Evolutionary conservation across 2,329 filamentous ascomycete species (phyloP).

Genomic region (Ceratocystis cubensis): DNA sequence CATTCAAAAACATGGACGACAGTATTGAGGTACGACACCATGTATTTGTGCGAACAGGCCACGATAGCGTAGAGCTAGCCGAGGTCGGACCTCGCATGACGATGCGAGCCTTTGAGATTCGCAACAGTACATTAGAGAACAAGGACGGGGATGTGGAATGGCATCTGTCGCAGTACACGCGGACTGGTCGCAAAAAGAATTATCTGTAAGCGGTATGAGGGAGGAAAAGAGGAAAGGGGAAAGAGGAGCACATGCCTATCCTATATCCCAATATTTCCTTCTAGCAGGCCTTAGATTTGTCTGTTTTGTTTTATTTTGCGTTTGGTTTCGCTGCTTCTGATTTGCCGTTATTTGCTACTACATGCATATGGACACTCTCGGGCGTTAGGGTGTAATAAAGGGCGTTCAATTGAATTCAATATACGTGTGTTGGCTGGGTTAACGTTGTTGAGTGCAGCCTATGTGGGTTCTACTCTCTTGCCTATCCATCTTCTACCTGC

Average conservation of each 20-base stretch:
- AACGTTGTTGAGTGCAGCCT: too few species aligned
- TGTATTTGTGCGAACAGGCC: conserved; percentile 87
- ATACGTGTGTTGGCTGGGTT: not conserved
- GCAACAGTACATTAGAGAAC: conserved; percentile 80
- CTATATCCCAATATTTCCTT: not conserved
- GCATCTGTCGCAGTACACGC: conserved; percentile 89
- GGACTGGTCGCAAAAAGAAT: conserved; percentile 89
- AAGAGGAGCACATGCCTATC: not conserved
- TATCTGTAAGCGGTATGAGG: conserved; percentile 51
- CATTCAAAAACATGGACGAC: conserved; percentile 88
- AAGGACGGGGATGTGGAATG: conserved; percentile 94
- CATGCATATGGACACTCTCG: not conserved
- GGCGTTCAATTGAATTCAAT: conserved; percentile 5
- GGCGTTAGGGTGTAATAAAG: conserved; percentile 21
- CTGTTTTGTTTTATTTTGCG: conserved; percentile 2
- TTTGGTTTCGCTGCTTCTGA: conserved; percentile 1
- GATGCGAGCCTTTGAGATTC: conserved; percentile 91
- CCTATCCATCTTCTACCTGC: too few species aligned
- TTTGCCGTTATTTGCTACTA: conserved; percentile 2
- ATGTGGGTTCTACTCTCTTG: too few species aligned
- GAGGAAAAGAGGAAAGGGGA: not conserved
- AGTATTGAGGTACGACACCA: conserved; percentile 71
- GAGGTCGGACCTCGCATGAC: conserved; percentile 93
- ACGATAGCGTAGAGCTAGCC: conserved; percentile 75
- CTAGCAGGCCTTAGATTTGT: not conserved